Conservation (phyloP, 108 stramenopile species). For the Cyclotella kingstonii region DNA sequence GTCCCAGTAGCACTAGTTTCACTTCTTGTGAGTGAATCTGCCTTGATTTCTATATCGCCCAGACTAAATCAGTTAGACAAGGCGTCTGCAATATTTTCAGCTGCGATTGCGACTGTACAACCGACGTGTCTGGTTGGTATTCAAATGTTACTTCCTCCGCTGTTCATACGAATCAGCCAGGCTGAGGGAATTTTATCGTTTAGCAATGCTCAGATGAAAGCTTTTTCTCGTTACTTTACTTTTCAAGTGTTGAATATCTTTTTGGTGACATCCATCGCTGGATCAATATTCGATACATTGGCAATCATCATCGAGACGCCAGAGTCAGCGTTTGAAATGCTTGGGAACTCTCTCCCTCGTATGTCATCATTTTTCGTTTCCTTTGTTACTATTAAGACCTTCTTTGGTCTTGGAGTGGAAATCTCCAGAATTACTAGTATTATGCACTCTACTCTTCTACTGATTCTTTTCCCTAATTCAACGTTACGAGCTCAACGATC, state of each 20-base stretch:
- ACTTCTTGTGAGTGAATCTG: constrained; percentile 81
- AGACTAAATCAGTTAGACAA: constrained; percentile 75
- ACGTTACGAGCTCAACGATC: constrained; percentile 71
- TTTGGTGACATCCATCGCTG: constrained; percentile 90
- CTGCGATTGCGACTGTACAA: constrained; percentile 81
- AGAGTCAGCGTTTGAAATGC: constrained; percentile 80
- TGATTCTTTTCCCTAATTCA: constrained; percentile 69
- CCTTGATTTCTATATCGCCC: constrained; percentile 75
- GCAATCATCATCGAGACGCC: constrained; percentile 83
- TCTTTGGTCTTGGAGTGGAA: constrained; percentile 85
- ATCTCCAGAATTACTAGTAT: constrained; percentile 71
- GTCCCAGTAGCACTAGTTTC: constrained; percentile 84
- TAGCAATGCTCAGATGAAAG: constrained; percentile 82
- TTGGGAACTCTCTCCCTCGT: constrained; percentile 86
- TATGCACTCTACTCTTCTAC: constrained; percentile 58
- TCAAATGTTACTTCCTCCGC: constrained; percentile 81
- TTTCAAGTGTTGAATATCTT: constrained; percentile 90
- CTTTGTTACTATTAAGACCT: constrained; percentile 87
- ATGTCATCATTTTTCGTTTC: constrained; percentile 89
- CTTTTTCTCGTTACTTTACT: constrained; percentile 88
- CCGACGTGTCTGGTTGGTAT: constrained; percentile 80
- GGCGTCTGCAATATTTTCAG: constrained; percentile 75
- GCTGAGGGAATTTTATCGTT: constrained; percentile 81
- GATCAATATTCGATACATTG: constrained; percentile 85
- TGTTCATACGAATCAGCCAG: constrained; percentile 73